phyloP scores from a whole-genome alignment of 1,139 yeast genomes.

The Candida sp. region DNA sequence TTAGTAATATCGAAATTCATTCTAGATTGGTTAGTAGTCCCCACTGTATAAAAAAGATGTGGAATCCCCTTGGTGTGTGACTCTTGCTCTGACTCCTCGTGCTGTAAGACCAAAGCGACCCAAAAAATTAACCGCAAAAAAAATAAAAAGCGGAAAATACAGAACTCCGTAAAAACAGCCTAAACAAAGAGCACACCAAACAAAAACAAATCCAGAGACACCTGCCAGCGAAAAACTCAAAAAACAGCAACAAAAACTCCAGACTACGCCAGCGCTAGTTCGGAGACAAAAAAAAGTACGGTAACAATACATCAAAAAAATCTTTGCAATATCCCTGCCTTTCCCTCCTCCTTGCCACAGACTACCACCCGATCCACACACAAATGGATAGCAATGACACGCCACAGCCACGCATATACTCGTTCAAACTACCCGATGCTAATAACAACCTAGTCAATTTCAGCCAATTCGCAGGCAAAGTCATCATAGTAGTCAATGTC shows the following conservation, averaged over 20 bases:
- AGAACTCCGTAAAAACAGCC: background rate
- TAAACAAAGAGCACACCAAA: background rate
- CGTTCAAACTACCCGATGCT: conserved; percentile 17
- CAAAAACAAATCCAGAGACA: background rate
- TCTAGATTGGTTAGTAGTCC: background rate
- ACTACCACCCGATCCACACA: background rate
- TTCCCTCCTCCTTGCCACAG: background rate
- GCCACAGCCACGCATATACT: conserved; percentile 9
- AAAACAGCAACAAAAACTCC: background rate
- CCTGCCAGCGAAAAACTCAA: too few species aligned
- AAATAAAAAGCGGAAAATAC: background rate
- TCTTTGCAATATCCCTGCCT: background rate
- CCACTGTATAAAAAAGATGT: too few species aligned
- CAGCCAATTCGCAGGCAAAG: conserved; percentile 30
- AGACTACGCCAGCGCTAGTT: background rate
- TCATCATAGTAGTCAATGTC: conserved; percentile 46
- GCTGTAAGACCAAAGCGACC: background rate
- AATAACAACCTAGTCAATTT: conserved; percentile 20
- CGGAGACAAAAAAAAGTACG: too few species aligned
- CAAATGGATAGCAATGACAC: background rate
- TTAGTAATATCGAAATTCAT: background rate
- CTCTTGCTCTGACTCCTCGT: background rate
- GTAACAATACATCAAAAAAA: background rate
- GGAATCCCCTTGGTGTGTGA: too few species aligned
- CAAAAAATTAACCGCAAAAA: background rate